Base-by-base conservation (phyloP, 257 asterid species). In the Ocimum tenuiflorum region DNA sequence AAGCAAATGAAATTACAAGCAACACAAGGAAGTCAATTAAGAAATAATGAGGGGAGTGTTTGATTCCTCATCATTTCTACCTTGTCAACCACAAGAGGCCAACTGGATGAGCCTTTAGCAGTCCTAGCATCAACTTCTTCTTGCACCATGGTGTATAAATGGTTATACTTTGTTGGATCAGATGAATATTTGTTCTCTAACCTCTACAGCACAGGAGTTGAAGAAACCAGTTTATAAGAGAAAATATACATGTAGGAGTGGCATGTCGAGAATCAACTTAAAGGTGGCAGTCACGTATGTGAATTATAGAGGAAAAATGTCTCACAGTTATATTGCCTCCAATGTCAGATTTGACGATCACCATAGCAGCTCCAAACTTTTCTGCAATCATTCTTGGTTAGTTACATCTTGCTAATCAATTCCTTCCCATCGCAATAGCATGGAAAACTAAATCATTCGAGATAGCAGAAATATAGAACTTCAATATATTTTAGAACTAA, bases 61-160 rank as follows among this genome's bases (percentile, higher is more conserved):
- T n/a, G n/a, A n/a, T n/a, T n/a, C n/a, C n/a, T n/a, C n/a, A n/a
- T 43, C 55, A 74, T 38, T 66, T 56, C 39, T 75, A 90, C 99
- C 99, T 90, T 62, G 99, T 90, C 88, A 90, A 69, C 99, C 99
- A 94, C 64, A 94, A 84, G 78, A 94, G 97, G 71, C 97, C 99
- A 88, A 73, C 99, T 94, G 38, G 96, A 88, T 69, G 99, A 90
- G 74, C 85, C 89, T 77, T 80, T 88, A 67, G 99, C 95, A 66
- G 95, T 88, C 80, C 88, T 90, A 52, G 90, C 91, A 70, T 83
- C 95, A 77, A 89, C 73, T 78, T 92, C 99, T 79, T 81, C 94
- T 83, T 87, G 86, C 59, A 94, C 91, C 95, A 94, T 81, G 77
- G 87, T 86, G 77, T 88, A 88, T 69, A 94, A 69, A 68, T 79